Evolutionary conservation across 371 early-diverging fungal genomes (phyloP).

Genomic region (Apophysomyces trapeziformis): DNA sequence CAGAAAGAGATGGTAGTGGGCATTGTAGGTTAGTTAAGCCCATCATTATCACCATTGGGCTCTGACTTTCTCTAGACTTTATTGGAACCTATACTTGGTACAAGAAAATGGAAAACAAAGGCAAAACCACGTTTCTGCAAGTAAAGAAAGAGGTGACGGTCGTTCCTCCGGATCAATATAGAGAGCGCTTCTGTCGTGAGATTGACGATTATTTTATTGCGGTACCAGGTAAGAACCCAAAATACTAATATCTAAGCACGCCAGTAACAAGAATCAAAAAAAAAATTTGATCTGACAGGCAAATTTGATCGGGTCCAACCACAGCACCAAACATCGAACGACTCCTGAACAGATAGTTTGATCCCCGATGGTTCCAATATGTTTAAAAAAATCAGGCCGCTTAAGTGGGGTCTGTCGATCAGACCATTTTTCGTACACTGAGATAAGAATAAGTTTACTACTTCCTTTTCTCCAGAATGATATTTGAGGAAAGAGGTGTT

Average conservation of each 20-base stretch:
- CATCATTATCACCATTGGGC: not conserved
- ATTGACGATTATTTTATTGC: conserved; percentile 85
- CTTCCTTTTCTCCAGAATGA: not conserved
- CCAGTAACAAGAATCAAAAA: not conserved
- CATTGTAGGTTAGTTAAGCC: conserved; percentile 66
- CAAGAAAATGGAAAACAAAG: conserved; percentile 90
- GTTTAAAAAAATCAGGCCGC: not conserved
- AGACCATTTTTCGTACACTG: not conserved
- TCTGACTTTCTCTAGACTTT: conserved; percentile 65
- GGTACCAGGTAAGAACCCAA: conserved; percentile 61
- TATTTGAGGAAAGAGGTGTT: not conserved
- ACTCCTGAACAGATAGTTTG: conserved; percentile 1
- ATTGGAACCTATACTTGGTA: conserved; percentile 96
- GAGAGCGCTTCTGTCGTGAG: conserved; percentile 80
- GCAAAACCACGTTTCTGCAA: conserved; percentile 79
- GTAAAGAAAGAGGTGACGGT: conserved; percentile 86
- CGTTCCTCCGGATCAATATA: conserved; percentile 89
- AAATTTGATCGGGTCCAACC: conserved; percentile 34
- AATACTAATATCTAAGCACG: not conserved
- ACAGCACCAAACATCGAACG: conserved; percentile 5
- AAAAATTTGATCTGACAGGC: conserved; percentile 17
- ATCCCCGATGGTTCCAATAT: conserved; percentile 1
- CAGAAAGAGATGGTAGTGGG: conserved; percentile 87
- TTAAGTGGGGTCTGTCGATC: not conserved
- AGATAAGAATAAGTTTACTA: conserved; percentile 1